A percentile compares a stretch with the other conserved stretches of the same genome.
These are phyloP conservation scores for Alternaria sp. DNA, from an alignment of 2,329 filamentous ascomycete genomes.

Conservation along the genomic window DNA sequence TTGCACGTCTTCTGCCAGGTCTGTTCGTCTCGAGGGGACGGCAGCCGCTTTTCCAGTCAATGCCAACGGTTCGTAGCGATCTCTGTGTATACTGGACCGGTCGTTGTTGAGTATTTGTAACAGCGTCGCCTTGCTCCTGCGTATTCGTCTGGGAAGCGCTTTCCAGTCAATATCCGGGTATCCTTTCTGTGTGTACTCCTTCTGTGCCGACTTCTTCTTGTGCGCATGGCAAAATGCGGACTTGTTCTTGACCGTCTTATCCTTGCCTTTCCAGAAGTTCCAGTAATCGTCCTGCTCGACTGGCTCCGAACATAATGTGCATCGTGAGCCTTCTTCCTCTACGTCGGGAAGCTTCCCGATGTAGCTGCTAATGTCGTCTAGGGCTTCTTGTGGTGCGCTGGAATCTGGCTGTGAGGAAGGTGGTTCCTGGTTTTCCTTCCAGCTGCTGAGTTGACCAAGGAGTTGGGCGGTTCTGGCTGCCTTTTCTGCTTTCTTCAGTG, in stretches of 20 bases:
- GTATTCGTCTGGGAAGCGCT: slow-evolving; percentile 64
- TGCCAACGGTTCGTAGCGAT: slow-evolving; percentile 29
- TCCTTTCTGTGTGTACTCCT: slow-evolving; percentile 58
- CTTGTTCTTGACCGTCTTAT: slow-evolving; percentile 59
- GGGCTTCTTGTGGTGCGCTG: slow-evolving; percentile 20
- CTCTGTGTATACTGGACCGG: slow-evolving; percentile 15
- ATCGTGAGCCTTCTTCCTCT: slow-evolving; percentile 46
- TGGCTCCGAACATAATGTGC: slow-evolving; percentile 70
- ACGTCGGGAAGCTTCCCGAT: slow-evolving; percentile 22
- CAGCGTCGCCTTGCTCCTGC: slow-evolving; percentile 62
- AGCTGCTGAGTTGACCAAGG: slow-evolving; percentile 23
- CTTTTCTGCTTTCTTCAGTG: background rate
- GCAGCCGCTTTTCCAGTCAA: slow-evolving; percentile 35
- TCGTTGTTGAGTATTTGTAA: slow-evolving; percentile 65
- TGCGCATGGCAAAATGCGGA: slow-evolving; percentile 47
- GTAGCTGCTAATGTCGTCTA: slow-evolving; percentile 25
- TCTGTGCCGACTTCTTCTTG: slow-evolving; percentile 35
- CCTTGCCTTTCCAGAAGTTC: slow-evolving; percentile 43
- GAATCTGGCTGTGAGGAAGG: slow-evolving; percentile 23
- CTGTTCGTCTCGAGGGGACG: slow-evolving; percentile 43
- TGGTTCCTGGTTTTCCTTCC: slow-evolving; percentile 17
- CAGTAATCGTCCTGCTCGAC: slow-evolving; percentile 65
- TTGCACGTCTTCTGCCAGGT: slow-evolving; percentile 51
- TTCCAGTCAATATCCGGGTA: slow-evolving; percentile 79
- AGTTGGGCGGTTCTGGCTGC: slow-evolving; percentile 15